Percentiles rank a stretch among this genome's conserved stretches.
Conservation (phyloP, 192 early-diverging fungal species). For the Podila epicladia region DNA sequence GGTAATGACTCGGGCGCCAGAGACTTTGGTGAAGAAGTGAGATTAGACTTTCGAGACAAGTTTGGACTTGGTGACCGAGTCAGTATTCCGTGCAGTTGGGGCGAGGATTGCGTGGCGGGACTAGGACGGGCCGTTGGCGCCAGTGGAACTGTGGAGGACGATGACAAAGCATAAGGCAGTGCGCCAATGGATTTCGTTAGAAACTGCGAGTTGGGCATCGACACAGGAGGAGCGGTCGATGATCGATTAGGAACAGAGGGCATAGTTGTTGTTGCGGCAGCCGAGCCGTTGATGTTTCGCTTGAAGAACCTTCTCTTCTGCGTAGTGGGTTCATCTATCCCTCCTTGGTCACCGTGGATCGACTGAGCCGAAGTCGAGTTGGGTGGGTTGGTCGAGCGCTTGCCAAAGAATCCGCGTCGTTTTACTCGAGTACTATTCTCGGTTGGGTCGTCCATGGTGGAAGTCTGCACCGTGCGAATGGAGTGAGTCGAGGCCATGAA, state of each 20-base stretch:
- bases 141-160: slow-evolving; percentile 3
- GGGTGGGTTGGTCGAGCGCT: slow-evolving; percentile 2
- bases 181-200: neutral
- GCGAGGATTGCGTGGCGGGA: slow-evolving; percentile 7
- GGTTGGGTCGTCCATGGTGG: slow-evolving; percentile 4
- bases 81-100: slow-evolving; percentile 14
- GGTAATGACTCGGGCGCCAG: too few relatives aligned
- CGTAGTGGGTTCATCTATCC: slow-evolving; percentile 5
- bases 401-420: slow-evolving; percentile 34
- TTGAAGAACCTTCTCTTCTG: slow-evolving; percentile 32
- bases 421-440: slow-evolving; percentile 19
- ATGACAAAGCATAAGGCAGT: neutral
- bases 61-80: slow-evolving; percentile 31
- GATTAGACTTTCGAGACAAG: slow-evolving; percentile 4
- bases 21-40: too few relatives aligned
- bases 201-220: too few relatives aligned
- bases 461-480: neutral
- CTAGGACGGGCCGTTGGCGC: too few relatives aligned
- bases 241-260: neutral
- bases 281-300: slow-evolving; percentile 4
- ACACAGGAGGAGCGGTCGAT: neutral
- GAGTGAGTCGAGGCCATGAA: neutral
- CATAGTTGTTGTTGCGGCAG: neutral
- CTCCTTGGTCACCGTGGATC: slow-evolving; percentile 9
- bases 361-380: neutral